Evolutionary conservation across 345 rosid genomes (phyloP).

Genomic region (Gossypium arboreum): DNA sequence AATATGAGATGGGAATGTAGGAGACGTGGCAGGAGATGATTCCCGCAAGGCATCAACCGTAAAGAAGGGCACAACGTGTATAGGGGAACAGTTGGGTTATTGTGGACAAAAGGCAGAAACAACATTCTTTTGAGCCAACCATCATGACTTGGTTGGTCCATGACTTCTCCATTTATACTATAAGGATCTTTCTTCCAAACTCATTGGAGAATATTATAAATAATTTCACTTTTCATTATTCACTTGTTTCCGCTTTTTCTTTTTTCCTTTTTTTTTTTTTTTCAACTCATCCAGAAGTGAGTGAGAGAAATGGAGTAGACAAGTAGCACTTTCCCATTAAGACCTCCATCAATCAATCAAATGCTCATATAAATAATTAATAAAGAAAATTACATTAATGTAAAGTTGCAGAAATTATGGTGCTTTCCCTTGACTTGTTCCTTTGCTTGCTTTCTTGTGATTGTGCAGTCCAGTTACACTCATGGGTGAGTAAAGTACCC

Average conservation of each 20-base stretch:
- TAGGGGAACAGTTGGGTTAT: neutral
- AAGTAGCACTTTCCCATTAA: conserved; percentile 30
- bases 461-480: conserved; percentile 31
- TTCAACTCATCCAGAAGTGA: conserved; percentile 1
- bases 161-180: conserved; percentile 9
- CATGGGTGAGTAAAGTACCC: conserved; percentile 30
- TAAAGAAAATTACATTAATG: conserved; percentile 8
- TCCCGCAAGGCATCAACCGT: conserved; percentile 1
- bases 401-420: conserved; percentile 24
- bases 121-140: conserved; percentile 19
- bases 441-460: conserved; percentile 23
- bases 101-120: conserved; percentile 1
- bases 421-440: conserved; percentile 25
- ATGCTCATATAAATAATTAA: neutral
- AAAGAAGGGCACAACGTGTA: conserved; percentile 5
- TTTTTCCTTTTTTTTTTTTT: neutral
- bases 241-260: neutral
- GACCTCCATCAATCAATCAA: conserved; percentile 18
- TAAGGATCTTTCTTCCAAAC: conserved; percentile 51
- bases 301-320: conserved; percentile 19
- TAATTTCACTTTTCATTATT: conserved; percentile 11
- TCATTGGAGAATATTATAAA: conserved; percentile 45
- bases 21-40: conserved; percentile 2
- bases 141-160: conserved; percentile 24
- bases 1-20: neutral